Evolutionary conservation across 1,284 basidiomycete genomes (phyloP).

Genomic region (Amylostereum chailletii): DNA sequence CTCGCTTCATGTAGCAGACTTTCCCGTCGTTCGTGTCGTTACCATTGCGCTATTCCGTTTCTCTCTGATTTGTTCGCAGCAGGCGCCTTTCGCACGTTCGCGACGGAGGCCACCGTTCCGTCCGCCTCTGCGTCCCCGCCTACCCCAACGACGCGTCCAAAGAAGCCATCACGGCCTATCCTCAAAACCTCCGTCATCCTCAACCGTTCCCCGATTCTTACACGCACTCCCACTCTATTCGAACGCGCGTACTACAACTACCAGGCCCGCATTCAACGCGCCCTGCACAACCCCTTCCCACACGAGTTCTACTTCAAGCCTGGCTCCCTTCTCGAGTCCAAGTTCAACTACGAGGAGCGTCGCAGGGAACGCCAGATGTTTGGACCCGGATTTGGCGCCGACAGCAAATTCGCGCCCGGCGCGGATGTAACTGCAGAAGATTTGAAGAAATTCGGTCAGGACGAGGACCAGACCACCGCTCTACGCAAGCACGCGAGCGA

Average conservation of each 20-base stretch:
- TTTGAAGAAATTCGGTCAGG: conserved; percentile 32
- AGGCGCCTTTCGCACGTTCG: conserved; percentile 13
- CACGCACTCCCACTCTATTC: conserved; percentile 68
- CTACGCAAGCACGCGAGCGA: conserved; percentile 60
- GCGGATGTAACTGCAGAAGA: conserved; percentile 51
- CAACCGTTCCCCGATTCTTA: conserved; percentile 79
- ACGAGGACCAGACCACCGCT: conserved; percentile 53
- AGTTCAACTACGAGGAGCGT: conserved; percentile 71
- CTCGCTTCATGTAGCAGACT: too few species aligned
- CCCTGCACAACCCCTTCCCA: conserved; percentile 84
- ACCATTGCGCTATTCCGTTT: background rate
- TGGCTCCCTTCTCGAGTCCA: conserved; percentile 79
- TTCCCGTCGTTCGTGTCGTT: too few species aligned
- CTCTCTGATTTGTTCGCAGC: conserved; percentile 7
- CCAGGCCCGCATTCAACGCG: conserved; percentile 76
- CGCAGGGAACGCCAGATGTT: conserved; percentile 64
- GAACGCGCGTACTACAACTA: conserved; percentile 85
- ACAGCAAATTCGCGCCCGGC: conserved; percentile 10
- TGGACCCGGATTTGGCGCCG: conserved; percentile 44
- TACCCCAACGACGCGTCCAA: conserved; percentile 8
- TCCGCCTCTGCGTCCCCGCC: conserved; percentile 5
- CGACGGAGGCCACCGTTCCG: conserved; percentile 20
- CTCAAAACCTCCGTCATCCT: conserved; percentile 60
- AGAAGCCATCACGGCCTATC: conserved; percentile 15
- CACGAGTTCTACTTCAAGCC: conserved; percentile 94